Base-by-base conservation (phyloP, 305 asterid genomes). In the Fraxinus latifolia region DNA sequence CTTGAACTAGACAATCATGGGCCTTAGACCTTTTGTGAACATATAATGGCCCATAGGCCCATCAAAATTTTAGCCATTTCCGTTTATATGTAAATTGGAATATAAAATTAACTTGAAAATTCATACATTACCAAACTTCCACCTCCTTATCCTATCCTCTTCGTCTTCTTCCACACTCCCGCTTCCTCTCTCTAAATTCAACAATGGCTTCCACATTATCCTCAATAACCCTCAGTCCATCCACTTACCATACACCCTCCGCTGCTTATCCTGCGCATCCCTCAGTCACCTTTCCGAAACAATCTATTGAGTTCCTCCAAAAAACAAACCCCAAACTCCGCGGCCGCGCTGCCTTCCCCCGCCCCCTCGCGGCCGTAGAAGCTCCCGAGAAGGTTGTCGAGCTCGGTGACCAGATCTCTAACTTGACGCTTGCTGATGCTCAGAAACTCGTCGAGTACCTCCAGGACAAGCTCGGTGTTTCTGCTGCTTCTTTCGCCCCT, bases 371-470 rank as follows among this genome's bases (percentile, higher is more conserved):
- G 81, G 97, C 97, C 85, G 95, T 93, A 12, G 97, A 90, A 0
- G 98, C 98, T 0, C 97, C 98, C 0, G 97, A 92, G n/a, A 91
- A 90, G 15, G 97, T 94, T 75, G 91, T 94, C 55, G 87, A 85
- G n/a, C 93, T 94, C 60, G 98, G 97, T 2, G 93, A 95, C 88
- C 94, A 93, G 87, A 92, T 95, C 72, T 93, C 98, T 23, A 85
- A 79, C 83, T 87, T 94, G 9, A 88, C 98, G 36, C 91, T 94
- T 29, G 89, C 97, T 33, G 97, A 93, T 60, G 97, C 97, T 1
- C 98, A 95, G 88, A 95, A 93, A 79, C 97, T 95, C 83, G 98
- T 95, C 25, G 97, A 95, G 87, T 95, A 93, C 83, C 95, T 95
- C 82, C 97, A 93, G 86, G 98, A 93, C 85, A 95, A 93, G 92